Percentiles rank a stretch among this genome's conserved stretches.
Evolutionary conservation across 2,329 filamentous ascomycete species (phyloP).

Genomic region (Talaromyces pinophilus): DNA sequence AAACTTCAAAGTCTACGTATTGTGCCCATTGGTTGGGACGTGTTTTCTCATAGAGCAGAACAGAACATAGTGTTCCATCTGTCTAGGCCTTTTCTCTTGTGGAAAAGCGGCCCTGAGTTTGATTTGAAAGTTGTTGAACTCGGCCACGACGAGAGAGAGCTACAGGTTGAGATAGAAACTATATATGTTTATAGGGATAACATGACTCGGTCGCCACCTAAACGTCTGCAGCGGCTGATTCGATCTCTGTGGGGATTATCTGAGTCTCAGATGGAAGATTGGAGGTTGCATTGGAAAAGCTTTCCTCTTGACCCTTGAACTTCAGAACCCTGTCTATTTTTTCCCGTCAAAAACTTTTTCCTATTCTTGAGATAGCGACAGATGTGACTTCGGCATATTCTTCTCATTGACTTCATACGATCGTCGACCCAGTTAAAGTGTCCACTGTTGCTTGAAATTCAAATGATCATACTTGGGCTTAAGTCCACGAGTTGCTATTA

Average conservation of each 20-base stretch:
- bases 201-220: not conserved
- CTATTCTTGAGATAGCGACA: not conserved
- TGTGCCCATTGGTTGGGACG: not conserved
- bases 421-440: not conserved
- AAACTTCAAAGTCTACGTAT: not conserved
- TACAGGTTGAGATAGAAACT: not conserved
- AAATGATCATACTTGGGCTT: not conserved
- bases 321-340: not conserved
- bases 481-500: no score
- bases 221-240: not conserved
- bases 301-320: not conserved
- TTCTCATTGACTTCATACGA: not conserved
- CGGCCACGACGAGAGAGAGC: not conserved
- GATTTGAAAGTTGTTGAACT: not conserved
- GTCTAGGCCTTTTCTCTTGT: not conserved
- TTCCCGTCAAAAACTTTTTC: not conserved
- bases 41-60: not conserved
- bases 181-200: not conserved
- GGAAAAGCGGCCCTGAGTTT: not conserved
- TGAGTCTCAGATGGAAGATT: not conserved
- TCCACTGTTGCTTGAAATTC: not conserved
- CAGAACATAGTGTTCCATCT: not conserved
- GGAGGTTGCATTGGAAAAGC: not conserved
- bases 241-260: not conserved
- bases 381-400: not conserved